A percentile compares a stretch with the other conserved stretches of the same genome.
Conservation (phyloP, 768 basidiomycete species). For the Lepiota subincarnata region DNA sequence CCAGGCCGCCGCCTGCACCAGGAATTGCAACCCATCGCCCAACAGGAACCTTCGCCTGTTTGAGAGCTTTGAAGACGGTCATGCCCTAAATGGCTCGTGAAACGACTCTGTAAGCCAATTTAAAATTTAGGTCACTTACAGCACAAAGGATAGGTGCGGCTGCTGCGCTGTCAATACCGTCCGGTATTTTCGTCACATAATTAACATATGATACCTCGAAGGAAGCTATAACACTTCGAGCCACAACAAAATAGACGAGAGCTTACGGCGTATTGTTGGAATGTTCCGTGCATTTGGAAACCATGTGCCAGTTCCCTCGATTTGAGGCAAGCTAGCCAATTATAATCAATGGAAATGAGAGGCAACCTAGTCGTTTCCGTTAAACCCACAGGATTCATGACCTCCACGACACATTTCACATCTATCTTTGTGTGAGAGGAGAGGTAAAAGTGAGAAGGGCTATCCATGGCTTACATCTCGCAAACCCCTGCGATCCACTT, state of each 20-base stretch:
- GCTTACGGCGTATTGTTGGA: conserved; percentile 62
- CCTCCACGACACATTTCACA: conserved; percentile 78
- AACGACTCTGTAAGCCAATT: background rate
- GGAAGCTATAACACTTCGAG: background rate
- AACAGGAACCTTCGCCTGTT: conserved; percentile 55
- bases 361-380: background rate
- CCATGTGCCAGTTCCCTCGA: conserved; percentile 56
- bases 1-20: conserved; percentile 79
- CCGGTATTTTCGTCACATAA: conserved; percentile 78
- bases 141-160: conserved; percentile 79
- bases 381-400: conserved; percentile 58
- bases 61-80: conserved; percentile 84
- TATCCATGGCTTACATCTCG: conserved; percentile 8
- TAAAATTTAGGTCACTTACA: conserved; percentile 31
- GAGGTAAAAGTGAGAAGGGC: background rate
- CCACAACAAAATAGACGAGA: background rate
- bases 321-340: background rate
- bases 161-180: conserved; percentile 54
- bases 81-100: conserved; percentile 46
- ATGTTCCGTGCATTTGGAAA: conserved; percentile 74
- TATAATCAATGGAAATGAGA: background rate
- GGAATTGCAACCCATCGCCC: conserved; percentile 77
- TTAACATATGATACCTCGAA: conserved; percentile 60
- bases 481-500: conserved; percentile 70
- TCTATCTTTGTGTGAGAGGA: conserved; percentile 42